Evolutionary conservation across 2,329 filamentous ascomycete species (phyloP), one percentile per base, ranked within the genome.

Genomic region (Arthrobotrys iridis): DNA sequence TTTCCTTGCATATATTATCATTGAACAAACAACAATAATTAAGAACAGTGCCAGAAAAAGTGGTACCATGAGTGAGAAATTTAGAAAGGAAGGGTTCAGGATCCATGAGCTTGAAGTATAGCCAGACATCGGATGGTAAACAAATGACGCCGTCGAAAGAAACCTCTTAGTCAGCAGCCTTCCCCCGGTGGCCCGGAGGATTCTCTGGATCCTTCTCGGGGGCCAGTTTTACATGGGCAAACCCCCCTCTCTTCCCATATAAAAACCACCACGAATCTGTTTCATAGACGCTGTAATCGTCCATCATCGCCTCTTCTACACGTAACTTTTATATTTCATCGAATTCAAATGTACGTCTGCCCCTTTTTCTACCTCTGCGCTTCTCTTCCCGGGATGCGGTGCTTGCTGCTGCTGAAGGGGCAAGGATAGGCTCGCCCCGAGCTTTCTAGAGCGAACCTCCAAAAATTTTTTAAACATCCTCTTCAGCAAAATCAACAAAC

Each of bases 381-480:
- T 52, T 20, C 46, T 20, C 37, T 20, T 30, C 50, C 50, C 15
- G 55, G 22, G 35, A 43, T 43, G 35, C 55, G 41, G 22, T 40
- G 15, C 24, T 41, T n/a, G n/a, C 30, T 20, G 24, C 52, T 41
- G 52, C 52, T 24, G 30, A 35, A 43, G 55, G 52, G 40, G 35
- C 35, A 30, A 43, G 35, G 55, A 59, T 43, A 13, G 30, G 13
- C 18, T 37, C 40, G 30, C 48, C 63, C 65, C 52, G 65, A 70
- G 65, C 55, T 62, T 62, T 45, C 65, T 55, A 52, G 62, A 70
- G 64, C 64, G 46, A 68, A 50, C 33, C 50, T 35, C 33, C 24
- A 50, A 70, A 60, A 43, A 67, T 22, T 46, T 55, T 55, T 63
- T 40, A 48, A 59, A 52, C 59, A 30, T 43, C 59, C 28, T 60